These are phyloP conservation scores for Talaromyces verruculosus DNA, from an alignment of 2,329 filamentous ascomycete species.

Conservation along the genomic window DNA sequence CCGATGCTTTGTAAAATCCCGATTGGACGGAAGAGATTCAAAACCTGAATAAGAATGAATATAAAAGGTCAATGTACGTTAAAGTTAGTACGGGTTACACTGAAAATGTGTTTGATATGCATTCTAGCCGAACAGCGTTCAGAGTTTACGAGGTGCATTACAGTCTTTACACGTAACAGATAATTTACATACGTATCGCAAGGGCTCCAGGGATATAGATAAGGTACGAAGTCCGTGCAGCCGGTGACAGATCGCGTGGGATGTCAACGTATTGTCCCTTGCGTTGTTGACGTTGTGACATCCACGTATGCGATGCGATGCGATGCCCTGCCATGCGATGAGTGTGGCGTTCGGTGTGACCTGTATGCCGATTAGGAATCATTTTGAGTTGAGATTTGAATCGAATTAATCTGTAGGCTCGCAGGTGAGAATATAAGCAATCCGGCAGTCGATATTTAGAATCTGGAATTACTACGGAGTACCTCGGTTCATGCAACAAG, in stretches of 20 bases:
- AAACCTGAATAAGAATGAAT: not conserved
- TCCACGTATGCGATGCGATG: not conserved
- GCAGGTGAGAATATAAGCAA: not conserved
- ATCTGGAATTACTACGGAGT: not conserved
- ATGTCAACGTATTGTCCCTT: not conserved
- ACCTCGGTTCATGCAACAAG: not conserved
- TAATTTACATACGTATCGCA: not conserved
- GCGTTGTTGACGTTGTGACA: not conserved
- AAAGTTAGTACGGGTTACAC: conserved; percentile 1
- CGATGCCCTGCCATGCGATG: not conserved
- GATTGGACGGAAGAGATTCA: not conserved
- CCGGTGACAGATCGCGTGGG: not conserved
- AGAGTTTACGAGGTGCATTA: not conserved
- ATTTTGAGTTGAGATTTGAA: not conserved
- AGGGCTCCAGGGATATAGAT: too few relatives aligned
- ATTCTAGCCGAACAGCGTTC: not conserved
- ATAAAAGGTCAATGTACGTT: conserved; percentile 5
- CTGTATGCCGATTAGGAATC: not conserved
- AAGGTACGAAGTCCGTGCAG: not conserved
- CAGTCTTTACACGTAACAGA: not conserved
- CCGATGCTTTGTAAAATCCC: conserved; percentile 35
- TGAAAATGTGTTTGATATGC: not conserved
- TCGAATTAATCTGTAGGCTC: not conserved
- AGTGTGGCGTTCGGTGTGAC: not conserved
- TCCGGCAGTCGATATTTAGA: not conserved